Evolutionary conservation across 2,329 filamentous ascomycete genomes (phyloP).

Genomic region (Ophiostoma australiae): DNA sequence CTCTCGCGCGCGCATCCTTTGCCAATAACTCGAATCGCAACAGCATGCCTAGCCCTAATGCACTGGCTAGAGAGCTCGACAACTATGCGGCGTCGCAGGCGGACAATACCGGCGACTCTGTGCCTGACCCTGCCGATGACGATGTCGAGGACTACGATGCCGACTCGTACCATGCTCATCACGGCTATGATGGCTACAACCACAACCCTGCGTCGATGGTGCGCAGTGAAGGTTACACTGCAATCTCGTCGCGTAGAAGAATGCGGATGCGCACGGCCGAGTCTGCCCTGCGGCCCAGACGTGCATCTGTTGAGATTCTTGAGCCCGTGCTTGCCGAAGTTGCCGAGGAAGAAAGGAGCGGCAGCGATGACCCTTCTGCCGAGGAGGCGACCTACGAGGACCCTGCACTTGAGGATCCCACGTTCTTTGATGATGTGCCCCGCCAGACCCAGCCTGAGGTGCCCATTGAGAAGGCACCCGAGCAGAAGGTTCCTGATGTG

Average conservation of each 20-base stretch:
- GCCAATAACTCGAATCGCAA: conserved; percentile 22
- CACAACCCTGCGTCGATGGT: conserved; percentile 18
- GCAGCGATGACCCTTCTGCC: conserved; percentile 8
- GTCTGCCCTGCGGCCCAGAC: conserved; percentile 8
- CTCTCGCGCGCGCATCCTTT: conserved; percentile 25
- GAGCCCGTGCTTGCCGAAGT: conserved; percentile 10
- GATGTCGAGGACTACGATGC: conserved; percentile 15
- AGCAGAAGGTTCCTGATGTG: not conserved
- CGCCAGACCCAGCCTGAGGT: not conserved
- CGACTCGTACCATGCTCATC: not conserved
- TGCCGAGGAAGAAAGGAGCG: conserved; percentile 11
- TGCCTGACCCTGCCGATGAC: not conserved
- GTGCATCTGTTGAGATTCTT: conserved; percentile 14
- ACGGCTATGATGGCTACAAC: not conserved
- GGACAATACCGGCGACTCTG: not conserved
- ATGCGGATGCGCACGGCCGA: conserved; percentile 14
- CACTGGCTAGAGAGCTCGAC: conserved; percentile 21
- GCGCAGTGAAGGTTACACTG: conserved; percentile 16
- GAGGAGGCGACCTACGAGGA: not conserved
- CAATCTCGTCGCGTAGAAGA: not conserved
- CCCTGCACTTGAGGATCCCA: not conserved
- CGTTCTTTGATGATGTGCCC: not conserved
- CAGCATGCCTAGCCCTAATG: conserved; percentile 27
- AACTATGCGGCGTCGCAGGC: conserved; percentile 18
- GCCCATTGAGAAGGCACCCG: not conserved